phyloP scores from a whole-genome alignment of 1,284 basidiomycete species.

The Apiotrichum siamense region DNA sequence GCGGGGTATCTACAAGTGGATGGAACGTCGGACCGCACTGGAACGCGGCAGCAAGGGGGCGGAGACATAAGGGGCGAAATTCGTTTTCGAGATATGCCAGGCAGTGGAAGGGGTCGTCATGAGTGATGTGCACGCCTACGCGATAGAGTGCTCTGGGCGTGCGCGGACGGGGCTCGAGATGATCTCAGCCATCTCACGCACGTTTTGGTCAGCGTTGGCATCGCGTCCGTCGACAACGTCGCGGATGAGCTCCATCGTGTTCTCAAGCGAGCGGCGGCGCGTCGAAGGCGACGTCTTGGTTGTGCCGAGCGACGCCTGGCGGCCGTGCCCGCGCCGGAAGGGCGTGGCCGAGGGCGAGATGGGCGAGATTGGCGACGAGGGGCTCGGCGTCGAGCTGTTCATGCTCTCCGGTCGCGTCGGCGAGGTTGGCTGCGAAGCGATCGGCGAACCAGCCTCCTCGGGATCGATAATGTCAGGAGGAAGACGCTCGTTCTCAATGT shows the following conservation, averaged over 20 bases:
- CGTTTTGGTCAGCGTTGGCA: constrained; percentile 38
- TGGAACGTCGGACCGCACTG: no score
- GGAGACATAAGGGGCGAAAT: no score
- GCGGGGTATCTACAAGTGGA: constrained; percentile 13
- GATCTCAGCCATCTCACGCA: constrained; percentile 46
- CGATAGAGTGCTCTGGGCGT: constrained; percentile 16
- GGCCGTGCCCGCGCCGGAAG: constrained; percentile 60
- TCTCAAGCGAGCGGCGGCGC: constrained; percentile 84
- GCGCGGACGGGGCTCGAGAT: constrained; percentile 39
- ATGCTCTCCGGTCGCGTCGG: constrained; percentile 24
- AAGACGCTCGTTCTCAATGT: constrained; percentile 96
- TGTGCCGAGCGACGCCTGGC: constrained; percentile 87
- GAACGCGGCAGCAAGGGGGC: neutral
- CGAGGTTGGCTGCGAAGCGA: constrained; percentile 26
- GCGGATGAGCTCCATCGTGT: constrained; percentile 91
- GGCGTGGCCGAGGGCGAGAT: constrained; percentile 43
- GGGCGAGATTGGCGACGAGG: constrained; percentile 49
- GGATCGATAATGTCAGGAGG: constrained; percentile 89
- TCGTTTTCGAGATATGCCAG: no score
- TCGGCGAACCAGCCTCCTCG: constrained; percentile 48
- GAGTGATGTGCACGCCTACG: neutral
- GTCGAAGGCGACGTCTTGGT: constrained; percentile 95
- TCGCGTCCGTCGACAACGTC: constrained; percentile 71
- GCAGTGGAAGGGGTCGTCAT: neutral
- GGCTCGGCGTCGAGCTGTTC: constrained; percentile 19